Conservation (phyloP, 441 rosid species). For the Lepidium campestre region DNA sequence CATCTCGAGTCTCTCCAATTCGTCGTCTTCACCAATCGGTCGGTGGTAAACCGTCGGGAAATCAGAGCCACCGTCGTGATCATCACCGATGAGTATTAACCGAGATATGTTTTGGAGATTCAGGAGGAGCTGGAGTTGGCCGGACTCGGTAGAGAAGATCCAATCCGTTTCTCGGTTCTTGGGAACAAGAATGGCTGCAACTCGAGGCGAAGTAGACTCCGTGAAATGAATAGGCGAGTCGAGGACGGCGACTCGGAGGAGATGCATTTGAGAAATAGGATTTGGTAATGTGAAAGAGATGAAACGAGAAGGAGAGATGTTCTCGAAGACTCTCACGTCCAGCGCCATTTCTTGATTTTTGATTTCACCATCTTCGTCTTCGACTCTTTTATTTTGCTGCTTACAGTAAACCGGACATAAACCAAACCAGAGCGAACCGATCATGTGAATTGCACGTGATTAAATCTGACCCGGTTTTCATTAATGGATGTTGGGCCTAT, state of each 20-base stretch:
- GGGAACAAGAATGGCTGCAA: conserved; percentile 71
- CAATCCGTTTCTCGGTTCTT: conserved; percentile 63
- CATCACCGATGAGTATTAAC: conserved; percentile 47
- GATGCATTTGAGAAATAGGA: conserved; percentile 19
- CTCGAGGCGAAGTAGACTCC: conserved; percentile 26
- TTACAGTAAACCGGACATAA: conserved; percentile 6
- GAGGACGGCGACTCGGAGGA: conserved; percentile 66
- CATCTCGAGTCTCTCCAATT: conserved; percentile 20
- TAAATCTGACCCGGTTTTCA: too few relatives aligned
- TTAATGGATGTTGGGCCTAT: too few relatives aligned
- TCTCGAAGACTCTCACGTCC: conserved; percentile 39
- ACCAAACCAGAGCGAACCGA: conserved; percentile 13
- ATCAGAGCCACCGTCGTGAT: conserved; percentile 12
- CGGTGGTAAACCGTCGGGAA: conserved; percentile 25
- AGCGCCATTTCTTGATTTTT: conserved; percentile 22
- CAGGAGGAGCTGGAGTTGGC: conserved; percentile 75
- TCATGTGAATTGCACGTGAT: conserved; percentile 17
- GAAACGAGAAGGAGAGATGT: conserved; percentile 57
- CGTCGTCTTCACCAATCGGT: not conserved
- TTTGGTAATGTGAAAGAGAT: conserved; percentile 62
- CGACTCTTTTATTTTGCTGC: not conserved
- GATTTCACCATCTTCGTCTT: not conserved
- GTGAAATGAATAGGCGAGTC: conserved; percentile 50
- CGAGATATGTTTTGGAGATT: conserved; percentile 43
- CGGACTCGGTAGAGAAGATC: conserved; percentile 77